Percentiles rank a stretch among this genome's conserved stretches.
Evolutionary conservation across 2,329 filamentous ascomycete genomes (phyloP).

Genomic region (Penicillium glabrum): DNA sequence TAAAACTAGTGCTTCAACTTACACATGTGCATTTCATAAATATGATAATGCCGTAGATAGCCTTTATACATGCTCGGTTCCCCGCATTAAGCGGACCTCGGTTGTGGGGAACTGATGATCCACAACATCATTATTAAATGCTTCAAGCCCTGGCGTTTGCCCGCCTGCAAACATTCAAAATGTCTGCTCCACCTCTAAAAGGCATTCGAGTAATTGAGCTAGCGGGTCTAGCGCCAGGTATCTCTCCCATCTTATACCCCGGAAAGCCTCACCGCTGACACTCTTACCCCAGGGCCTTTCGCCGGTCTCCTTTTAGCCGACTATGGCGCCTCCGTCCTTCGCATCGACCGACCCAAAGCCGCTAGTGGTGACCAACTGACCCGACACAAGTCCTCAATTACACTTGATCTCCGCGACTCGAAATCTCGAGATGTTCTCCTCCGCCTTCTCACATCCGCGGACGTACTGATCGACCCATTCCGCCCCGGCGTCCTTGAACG

Average conservation of each 20-base stretch:
- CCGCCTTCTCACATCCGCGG: constrained; percentile 61
- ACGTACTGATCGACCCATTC: constrained; percentile 91
- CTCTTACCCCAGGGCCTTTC: constrained; percentile 64
- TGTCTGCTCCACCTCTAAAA: constrained; percentile 47
- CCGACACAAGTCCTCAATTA: constrained; percentile 76
- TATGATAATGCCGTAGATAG: background rate
- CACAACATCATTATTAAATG: background rate
- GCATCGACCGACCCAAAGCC: constrained; percentile 67
- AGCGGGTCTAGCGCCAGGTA: constrained; percentile 65
- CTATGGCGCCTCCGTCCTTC: constrained; percentile 82
- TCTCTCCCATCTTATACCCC: constrained; percentile 1
- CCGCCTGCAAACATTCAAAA: constrained; percentile 2
- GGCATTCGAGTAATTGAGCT: constrained; percentile 66
- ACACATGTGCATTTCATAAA: background rate
- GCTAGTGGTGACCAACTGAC: constrained; percentile 71
- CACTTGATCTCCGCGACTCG: constrained; percentile 72
- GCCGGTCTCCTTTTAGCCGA: constrained; percentile 86
- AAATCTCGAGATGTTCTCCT: constrained; percentile 66
- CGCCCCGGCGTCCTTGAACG: constrained; percentile 88
- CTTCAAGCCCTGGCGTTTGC: background rate
- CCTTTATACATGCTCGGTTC: background rate
- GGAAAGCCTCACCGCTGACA: constrained; percentile 1
- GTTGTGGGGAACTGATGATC: constrained; percentile 10
- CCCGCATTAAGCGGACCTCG: constrained; percentile 6
- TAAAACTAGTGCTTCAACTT: background rate